These are phyloP conservation scores for Adiantum capillusveneris DNA, from an alignment of 75 land plant species.

Conservation along the genomic window DNA sequence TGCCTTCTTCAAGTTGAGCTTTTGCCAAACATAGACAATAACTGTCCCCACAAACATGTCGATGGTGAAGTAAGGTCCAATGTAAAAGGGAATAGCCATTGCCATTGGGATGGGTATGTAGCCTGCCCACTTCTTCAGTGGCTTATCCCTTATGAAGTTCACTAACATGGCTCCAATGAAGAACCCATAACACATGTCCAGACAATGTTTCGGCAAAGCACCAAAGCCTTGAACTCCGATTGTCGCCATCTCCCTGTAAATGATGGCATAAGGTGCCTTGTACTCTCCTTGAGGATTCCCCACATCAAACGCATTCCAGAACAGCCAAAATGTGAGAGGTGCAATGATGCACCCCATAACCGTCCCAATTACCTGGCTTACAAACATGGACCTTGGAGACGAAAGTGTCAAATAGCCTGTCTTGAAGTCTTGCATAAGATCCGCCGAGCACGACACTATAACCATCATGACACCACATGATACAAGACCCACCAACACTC, in stretches of 20 bases:
- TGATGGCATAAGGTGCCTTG: slow-evolving; percentile 35
- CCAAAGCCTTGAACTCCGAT: slow-evolving; percentile 33
- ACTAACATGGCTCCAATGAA: slow-evolving; percentile 23
- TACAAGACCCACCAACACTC: slow-evolving; percentile 30
- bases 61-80: slow-evolving; percentile 57
- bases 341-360: slow-evolving; percentile 33
- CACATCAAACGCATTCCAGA: slow-evolving; percentile 28
- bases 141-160: slow-evolving; percentile 15
- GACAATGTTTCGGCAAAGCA: slow-evolving; percentile 27
- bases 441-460: slow-evolving; percentile 30
- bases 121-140: slow-evolving; percentile 7
- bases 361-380: slow-evolving; percentile 29
- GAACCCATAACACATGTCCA: slow-evolving; percentile 17
- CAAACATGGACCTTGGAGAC: slow-evolving; percentile 42
- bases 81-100: slow-evolving; percentile 61
- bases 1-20: slow-evolving; percentile 38
- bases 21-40: slow-evolving; percentile 47
- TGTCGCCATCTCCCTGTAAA: slow-evolving; percentile 32
- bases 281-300: slow-evolving; percentile 16
- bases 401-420: slow-evolving; percentile 31
- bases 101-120: slow-evolving; percentile 75
- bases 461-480: slow-evolving; percentile 40
- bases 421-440: slow-evolving; percentile 38
- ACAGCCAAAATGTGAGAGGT: slow-evolving; percentile 35
- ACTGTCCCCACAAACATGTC: slow-evolving; percentile 62